Evolutionary conservation across 352 stramenopile genomes (phyloP).

Genomic region (Blastocystis hominis): DNA sequence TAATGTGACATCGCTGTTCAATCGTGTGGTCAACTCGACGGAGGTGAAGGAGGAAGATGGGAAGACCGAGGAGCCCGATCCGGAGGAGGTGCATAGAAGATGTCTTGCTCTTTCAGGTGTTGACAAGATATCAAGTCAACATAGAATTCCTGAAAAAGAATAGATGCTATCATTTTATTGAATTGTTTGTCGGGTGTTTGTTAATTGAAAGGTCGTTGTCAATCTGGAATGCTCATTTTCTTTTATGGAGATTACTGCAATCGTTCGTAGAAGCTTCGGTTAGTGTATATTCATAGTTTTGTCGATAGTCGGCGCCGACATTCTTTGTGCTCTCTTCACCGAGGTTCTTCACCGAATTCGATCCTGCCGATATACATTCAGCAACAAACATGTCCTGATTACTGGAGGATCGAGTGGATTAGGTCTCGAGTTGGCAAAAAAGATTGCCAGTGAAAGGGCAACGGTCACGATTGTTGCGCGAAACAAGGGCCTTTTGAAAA

Average conservation of each 20-base stretch:
- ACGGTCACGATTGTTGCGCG: slow-evolving; percentile 34
- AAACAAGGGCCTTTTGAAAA: slow-evolving; percentile 1
- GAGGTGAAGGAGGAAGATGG: not conserved
- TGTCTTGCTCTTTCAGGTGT: slow-evolving; percentile 11
- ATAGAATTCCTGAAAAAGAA: not conserved
- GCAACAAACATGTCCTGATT: slow-evolving; percentile 36
- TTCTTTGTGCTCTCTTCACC: not conserved
- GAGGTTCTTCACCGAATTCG: slow-evolving; percentile 1
- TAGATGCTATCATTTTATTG: not conserved
- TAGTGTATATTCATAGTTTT: slow-evolving; percentile 3
- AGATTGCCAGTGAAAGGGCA: slow-evolving; percentile 10
- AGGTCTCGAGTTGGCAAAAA: slow-evolving; percentile 29
- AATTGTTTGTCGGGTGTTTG: not conserved
- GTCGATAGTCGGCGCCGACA: not conserved
- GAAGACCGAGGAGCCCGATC: not conserved
- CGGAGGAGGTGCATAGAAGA: not conserved
- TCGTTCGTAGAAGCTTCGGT: not conserved
- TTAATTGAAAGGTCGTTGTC: not conserved
- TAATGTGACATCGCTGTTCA: slow-evolving; percentile 14
- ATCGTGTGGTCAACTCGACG: not conserved
- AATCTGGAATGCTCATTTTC: not conserved
- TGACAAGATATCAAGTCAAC: slow-evolving; percentile 14
- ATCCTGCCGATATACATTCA: slow-evolving; percentile 22
- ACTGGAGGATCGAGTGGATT: slow-evolving; percentile 51
- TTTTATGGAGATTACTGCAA: slow-evolving; percentile 19